Percentiles rank a stretch among this genome's conserved stretches.
Evolutionary conservation across 2,329 filamentous ascomycete genomes (phyloP).

Genomic region (Aureobasidium uvarum): DNA sequence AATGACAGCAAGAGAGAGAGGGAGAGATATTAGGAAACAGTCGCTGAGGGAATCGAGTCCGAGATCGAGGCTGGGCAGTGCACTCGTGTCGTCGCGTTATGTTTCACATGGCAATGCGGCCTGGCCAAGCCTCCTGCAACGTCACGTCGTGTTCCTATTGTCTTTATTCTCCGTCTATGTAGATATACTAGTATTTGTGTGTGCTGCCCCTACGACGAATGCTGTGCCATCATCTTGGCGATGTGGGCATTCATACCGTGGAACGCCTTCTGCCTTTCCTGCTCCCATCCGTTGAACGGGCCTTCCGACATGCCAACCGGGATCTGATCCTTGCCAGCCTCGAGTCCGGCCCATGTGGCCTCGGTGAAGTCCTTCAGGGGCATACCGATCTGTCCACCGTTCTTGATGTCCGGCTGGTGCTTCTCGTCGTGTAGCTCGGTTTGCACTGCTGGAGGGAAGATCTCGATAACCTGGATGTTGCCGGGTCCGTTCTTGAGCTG

Average conservation of each 20-base stretch:
- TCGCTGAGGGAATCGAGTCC: not conserved
- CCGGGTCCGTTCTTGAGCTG: slow-evolving; percentile 49
- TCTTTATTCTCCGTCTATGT: slow-evolving; percentile 1
- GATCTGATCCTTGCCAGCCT: slow-evolving; percentile 52
- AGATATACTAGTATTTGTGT: not conserved
- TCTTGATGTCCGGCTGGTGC: slow-evolving; percentile 52
- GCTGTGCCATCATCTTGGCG: slow-evolving; percentile 27
- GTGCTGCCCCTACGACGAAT: slow-evolving; percentile 9
- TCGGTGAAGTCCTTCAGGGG: slow-evolving; percentile 54
- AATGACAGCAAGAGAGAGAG: not conserved
- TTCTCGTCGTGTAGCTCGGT: slow-evolving; percentile 57
- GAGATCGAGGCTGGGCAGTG: slow-evolving; percentile 2
- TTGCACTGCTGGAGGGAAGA: slow-evolving; percentile 57
- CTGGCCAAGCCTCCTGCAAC: slow-evolving; percentile 20
- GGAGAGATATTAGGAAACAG: not conserved
- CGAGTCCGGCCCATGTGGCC: slow-evolving; percentile 49
- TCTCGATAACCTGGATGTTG: slow-evolving; percentile 55
- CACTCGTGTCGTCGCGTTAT: slow-evolving; percentile 10
- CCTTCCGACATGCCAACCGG: slow-evolving; percentile 48
- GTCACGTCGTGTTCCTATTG: slow-evolving; percentile 15
- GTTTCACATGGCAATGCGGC: slow-evolving; percentile 20
- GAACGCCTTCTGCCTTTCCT: slow-evolving; percentile 48
- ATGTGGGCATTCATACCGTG: slow-evolving; percentile 33
- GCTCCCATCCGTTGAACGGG: slow-evolving; percentile 48
- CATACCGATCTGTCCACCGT: slow-evolving; percentile 54